phyloP scores from a whole-genome alignment of 2,329 filamentous ascomycete species.

The Macrophomina pseudophaseolina region DNA sequence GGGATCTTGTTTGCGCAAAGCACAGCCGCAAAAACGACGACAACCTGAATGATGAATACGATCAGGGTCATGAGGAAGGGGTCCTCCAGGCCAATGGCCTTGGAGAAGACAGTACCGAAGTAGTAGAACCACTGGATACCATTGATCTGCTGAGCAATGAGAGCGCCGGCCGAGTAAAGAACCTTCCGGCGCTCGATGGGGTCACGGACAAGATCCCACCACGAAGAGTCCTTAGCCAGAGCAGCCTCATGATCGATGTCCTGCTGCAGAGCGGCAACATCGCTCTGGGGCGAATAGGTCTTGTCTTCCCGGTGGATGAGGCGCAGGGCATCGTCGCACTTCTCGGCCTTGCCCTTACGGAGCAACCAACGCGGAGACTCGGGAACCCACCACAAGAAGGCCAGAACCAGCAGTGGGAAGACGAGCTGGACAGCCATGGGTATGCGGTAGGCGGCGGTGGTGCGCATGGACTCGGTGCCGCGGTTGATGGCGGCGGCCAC shows the following conservation, averaged over 20 bases:
- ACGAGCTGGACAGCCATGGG: slow-evolving; percentile 34
- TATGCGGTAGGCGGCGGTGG: slow-evolving; percentile 33
- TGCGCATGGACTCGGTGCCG: slow-evolving; percentile 34
- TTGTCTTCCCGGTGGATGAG: slow-evolving; percentile 42
- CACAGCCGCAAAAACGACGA: slow-evolving; percentile 48
- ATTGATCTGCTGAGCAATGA: slow-evolving; percentile 57
- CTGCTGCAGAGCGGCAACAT: slow-evolving; percentile 35
- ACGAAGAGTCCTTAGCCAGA: slow-evolving; percentile 41
- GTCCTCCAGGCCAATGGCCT: slow-evolving; percentile 49
- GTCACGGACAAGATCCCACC: slow-evolving; percentile 49
- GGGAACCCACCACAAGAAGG: slow-evolving; percentile 30
- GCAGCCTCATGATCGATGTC: slow-evolving; percentile 33
- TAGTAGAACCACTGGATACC: slow-evolving; percentile 56
- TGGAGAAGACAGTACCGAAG: slow-evolving; percentile 51
- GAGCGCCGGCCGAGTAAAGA: slow-evolving; percentile 51
- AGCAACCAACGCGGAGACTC: slow-evolving; percentile 34
- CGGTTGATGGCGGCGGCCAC: slow-evolving; percentile 43
- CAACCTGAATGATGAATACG: slow-evolving; percentile 51
- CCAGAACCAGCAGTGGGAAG: slow-evolving; percentile 32
- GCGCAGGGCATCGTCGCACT: slow-evolving; percentile 38
- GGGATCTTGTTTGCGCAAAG: slow-evolving; percentile 49
- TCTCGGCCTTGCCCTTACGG: slow-evolving; percentile 3
- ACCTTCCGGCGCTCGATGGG: slow-evolving; percentile 55
- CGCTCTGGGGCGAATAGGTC: slow-evolving; percentile 37
- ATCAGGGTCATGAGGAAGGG: slow-evolving; percentile 52